Evolutionary conservation across 1,139 yeast genomes (phyloP).

Genomic region (Kodamaea derodonti): DNA sequence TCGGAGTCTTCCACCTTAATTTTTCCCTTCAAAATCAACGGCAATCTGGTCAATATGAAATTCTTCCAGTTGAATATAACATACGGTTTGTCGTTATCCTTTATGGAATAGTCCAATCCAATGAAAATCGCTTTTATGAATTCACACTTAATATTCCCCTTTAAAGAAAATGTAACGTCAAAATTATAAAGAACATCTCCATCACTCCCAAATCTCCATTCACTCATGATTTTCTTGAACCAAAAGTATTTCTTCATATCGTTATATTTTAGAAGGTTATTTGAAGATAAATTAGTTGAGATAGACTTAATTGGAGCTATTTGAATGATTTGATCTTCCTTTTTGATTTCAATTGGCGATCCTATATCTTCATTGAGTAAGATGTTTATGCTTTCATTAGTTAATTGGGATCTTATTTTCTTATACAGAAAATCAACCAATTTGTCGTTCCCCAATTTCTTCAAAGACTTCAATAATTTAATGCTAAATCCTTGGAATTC

Average conservation of each 20-base stretch:
- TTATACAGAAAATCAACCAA: slow-evolving; percentile 7
- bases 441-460: slow-evolving; percentile 5
- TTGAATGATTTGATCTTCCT: neutral
- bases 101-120: slow-evolving; percentile 17
- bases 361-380: slow-evolving; percentile 5
- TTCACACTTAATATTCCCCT: slow-evolving; percentile 13
- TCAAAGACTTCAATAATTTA: slow-evolving; percentile 8
- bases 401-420: slow-evolving; percentile 5
- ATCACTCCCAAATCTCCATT: slow-evolving; percentile 21
- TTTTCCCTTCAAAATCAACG: slow-evolving; percentile 15
- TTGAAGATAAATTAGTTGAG: slow-evolving; percentile 1
- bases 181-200: slow-evolving; percentile 11
- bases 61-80: slow-evolving; percentile 33
- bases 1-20: slow-evolving; percentile 5
- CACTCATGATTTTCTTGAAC: slow-evolving; percentile 25
- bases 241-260: slow-evolving; percentile 28
- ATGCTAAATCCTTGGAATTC: slow-evolving; percentile 8
- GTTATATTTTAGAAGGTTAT: slow-evolving; percentile 5
- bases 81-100: slow-evolving; percentile 19
- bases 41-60: slow-evolving; percentile 30
- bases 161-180: slow-evolving; percentile 9
- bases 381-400: slow-evolving; percentile 4
- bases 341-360: neutral
- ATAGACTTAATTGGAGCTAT: too few relatives aligned
- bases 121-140: slow-evolving; percentile 20